A percentile compares a stretch with the other conserved stretches of the same genome.
Conservation (phyloP, 306 rosid species). For the Lithocarpus polystachyus region DNA sequence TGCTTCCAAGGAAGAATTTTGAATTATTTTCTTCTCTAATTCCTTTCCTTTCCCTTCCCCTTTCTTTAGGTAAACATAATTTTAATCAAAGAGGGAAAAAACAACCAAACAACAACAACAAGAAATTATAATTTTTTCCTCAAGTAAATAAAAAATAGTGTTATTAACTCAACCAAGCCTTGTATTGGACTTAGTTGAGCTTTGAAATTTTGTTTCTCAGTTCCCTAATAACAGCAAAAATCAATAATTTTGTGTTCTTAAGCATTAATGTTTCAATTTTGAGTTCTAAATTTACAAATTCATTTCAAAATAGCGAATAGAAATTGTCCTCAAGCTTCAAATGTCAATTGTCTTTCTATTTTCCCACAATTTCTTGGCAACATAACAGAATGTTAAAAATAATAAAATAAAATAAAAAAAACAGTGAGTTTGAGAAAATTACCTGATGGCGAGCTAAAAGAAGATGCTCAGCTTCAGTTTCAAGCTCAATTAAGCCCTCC, state of each 20-base stretch:
- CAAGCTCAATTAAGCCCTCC: conserved; percentile 50
- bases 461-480: conserved; percentile 72
- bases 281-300: neutral
- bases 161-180: neutral
- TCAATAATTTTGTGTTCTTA: neutral
- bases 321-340: neutral
- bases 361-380: neutral
- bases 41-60: no score
- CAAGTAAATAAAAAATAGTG: no score
- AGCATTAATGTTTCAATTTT: neutral
- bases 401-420: no score
- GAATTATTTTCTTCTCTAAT: no score
- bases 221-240: no score
- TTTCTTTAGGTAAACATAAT: no score
- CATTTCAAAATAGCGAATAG: neutral
- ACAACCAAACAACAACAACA: no score
- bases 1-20: no score
- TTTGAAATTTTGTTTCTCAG: neutral
- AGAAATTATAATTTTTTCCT: no score
- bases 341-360: neutral
- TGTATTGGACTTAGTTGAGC: neutral
- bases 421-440: neutral
- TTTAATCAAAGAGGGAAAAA: no score
- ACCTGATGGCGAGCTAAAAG: conserved; percentile 77
- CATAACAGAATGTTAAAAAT: neutral